Conservation (phyloP, 208 protist species). For the Crithidia bombi region DNA sequence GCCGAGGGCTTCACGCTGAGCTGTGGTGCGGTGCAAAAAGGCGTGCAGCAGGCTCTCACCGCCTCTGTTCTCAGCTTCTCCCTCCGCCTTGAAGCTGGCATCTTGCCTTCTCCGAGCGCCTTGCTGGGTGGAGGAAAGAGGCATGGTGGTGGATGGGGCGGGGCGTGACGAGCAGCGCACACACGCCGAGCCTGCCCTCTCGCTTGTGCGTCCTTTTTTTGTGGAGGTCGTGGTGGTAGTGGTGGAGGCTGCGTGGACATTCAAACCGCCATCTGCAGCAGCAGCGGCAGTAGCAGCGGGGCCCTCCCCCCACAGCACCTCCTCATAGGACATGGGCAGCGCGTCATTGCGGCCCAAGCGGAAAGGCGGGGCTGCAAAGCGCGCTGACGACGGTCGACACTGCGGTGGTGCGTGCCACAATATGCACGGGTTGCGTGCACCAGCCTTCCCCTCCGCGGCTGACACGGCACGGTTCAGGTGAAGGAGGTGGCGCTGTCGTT, state of each 20-base stretch:
- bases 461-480: constrained; percentile 19
- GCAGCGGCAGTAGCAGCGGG: neutral
- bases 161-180: no score
- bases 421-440: constrained; percentile 22
- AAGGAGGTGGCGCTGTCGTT: constrained; percentile 32
- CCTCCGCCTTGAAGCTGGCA: neutral
- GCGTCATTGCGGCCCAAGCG: constrained; percentile 26
- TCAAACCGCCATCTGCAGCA: no score
- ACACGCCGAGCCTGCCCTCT: no score
- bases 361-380: constrained; percentile 4
- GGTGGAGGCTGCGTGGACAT: no score
- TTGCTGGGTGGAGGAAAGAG: no score
- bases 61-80: neutral
- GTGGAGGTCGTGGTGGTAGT: no score
- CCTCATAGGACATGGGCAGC: constrained; percentile 3
- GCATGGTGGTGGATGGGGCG: no score
- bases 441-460: constrained; percentile 4
- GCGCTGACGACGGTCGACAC: neutral
- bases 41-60: constrained; percentile 18
- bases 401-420: constrained; percentile 5
- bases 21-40: constrained; percentile 30
- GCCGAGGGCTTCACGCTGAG: constrained; percentile 20
- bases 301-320: constrained; percentile 11
- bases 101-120: neutral
- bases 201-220: no score